Percentiles rank a stretch among this genome's conserved stretches.
These are phyloP conservation scores for Hebeloma cylindrosporum DNA, from an alignment of 768 basidiomycete genomes.

Conservation along the genomic window DNA sequence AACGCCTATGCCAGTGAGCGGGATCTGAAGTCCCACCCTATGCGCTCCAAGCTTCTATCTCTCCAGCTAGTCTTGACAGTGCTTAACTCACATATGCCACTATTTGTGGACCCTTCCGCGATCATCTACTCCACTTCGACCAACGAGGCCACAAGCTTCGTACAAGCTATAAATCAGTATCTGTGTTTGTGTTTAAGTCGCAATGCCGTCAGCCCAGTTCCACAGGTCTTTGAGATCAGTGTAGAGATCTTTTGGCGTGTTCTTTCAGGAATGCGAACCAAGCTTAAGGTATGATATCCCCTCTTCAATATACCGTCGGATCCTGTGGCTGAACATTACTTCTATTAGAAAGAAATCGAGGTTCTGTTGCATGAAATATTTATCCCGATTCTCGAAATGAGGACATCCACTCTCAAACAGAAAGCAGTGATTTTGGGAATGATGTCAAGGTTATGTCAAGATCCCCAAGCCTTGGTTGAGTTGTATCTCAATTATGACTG, in stretches of 20 bases:
- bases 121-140: conserved; percentile 91
- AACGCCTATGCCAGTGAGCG: conserved; percentile 63
- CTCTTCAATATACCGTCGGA: conserved; percentile 4
- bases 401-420: conserved; percentile 91
- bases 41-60: conserved; percentile 95
- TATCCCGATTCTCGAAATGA: conserved; percentile 97
- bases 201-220: conserved; percentile 93
- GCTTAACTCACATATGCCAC: conserved; percentile 84
- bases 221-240: conserved; percentile 95
- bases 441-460: conserved; percentile 85
- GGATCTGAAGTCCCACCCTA: conserved; percentile 94
- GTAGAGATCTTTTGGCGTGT: conserved; percentile 99
- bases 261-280: conserved; percentile 89
- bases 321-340: conserved; percentile 7
- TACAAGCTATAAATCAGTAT: conserved; percentile 95
- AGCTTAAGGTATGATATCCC: conserved; percentile 75
- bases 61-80: conserved; percentile 93
- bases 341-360: conserved; percentile 92
- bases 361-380: conserved; percentile 99
- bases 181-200: conserved; percentile 89
- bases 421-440: conserved; percentile 91
- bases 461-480: conserved; percentile 96
- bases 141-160: conserved; percentile 83
- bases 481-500: conserved; percentile 99
- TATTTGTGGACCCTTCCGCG: conserved; percentile 87